Percentiles rank a stretch among this genome's conserved stretches.
phyloP scores from a whole-genome alignment of 345 rosid genomes.

The Citrus cavaleriei region DNA sequence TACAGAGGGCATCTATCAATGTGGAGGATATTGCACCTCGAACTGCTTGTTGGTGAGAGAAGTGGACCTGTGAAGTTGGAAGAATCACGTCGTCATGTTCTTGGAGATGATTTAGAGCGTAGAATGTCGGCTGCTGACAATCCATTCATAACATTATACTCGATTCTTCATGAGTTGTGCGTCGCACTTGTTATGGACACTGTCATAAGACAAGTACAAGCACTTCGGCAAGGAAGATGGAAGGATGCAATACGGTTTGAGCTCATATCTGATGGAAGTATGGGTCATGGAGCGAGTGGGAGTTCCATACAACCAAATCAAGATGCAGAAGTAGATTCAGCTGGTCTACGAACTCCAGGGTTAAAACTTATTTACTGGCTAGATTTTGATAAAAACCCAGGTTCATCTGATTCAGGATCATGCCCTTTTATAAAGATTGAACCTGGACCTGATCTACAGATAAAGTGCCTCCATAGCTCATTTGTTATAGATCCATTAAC shows the following conservation, averaged over 20 bases:
- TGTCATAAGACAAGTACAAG: constrained; percentile 87
- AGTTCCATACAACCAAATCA: constrained; percentile 55
- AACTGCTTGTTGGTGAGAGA: constrained; percentile 95
- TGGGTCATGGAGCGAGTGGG: constrained; percentile 27
- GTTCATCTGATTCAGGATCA: constrained; percentile 43
- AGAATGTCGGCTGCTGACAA: constrained; percentile 88
- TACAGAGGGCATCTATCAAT: constrained; percentile 85
- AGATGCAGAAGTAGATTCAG: constrained; percentile 84
- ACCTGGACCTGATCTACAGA: constrained; percentile 81
- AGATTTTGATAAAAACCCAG: constrained; percentile 62
- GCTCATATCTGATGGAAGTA: constrained; percentile 61
- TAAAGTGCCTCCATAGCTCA: constrained; percentile 70
- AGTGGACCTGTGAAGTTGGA: constrained; percentile 75
- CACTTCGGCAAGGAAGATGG: constrained; percentile 90
- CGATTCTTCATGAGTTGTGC: constrained; percentile 89
- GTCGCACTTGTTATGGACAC: constrained; percentile 93
- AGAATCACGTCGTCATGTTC: constrained; percentile 63
- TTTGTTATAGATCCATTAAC: constrained; percentile 82
- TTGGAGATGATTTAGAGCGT: constrained; percentile 97
- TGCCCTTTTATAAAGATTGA: constrained; percentile 82
- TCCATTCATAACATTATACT: constrained; percentile 69
- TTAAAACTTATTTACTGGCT: constrained; percentile 83
- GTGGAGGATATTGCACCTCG: constrained; percentile 99
- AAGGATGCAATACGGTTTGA: constrained; percentile 91
- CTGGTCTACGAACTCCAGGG: constrained; percentile 78